phyloP scores from a whole-genome alignment of 1,284 basidiomycete species.

The Taiwanofungus camphoratus region DNA sequence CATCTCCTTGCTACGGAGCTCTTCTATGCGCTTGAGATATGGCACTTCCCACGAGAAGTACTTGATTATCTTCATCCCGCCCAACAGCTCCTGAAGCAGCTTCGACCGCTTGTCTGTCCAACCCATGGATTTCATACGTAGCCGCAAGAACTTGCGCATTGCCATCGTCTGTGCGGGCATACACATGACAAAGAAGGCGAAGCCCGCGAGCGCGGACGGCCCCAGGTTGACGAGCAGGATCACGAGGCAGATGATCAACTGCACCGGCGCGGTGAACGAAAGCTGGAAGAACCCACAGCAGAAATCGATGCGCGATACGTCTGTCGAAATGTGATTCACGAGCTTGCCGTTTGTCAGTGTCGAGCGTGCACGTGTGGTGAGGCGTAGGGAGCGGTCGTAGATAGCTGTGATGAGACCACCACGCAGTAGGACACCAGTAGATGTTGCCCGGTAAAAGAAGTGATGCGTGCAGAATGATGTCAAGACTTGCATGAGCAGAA shows the following conservation, averaged over 20 bases:
- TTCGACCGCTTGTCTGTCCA: constrained; percentile 91
- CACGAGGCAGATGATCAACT: constrained; percentile 65
- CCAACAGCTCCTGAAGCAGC: constrained; percentile 77
- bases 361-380: constrained; percentile 80
- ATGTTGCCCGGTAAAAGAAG: constrained; percentile 72
- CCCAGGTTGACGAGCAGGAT: constrained; percentile 71
- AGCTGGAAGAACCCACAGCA: constrained; percentile 81
- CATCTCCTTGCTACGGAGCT: constrained; percentile 74
- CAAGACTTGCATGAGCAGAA: constrained; percentile 68
- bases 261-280: constrained; percentile 72
- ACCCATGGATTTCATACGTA: constrained; percentile 75
- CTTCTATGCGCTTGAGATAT: constrained; percentile 66
- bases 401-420: constrained; percentile 87
- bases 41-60: constrained; percentile 81
- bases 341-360: constrained; percentile 82
- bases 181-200: constrained; percentile 70
- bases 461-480: constrained; percentile 72
- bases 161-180: constrained; percentile 62
- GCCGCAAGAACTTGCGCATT: constrained; percentile 72
- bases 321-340: constrained; percentile 92
- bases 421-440: constrained; percentile 77
- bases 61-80: constrained; percentile 88
- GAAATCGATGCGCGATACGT: constrained; percentile 89
- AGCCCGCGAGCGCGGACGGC: constrained; percentile 78
- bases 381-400: constrained; percentile 73